These are phyloP conservation scores for Pseudonitzschia multiseries DNA, from an alignment of 108 stramenopile genomes.

Conservation along the genomic window DNA sequence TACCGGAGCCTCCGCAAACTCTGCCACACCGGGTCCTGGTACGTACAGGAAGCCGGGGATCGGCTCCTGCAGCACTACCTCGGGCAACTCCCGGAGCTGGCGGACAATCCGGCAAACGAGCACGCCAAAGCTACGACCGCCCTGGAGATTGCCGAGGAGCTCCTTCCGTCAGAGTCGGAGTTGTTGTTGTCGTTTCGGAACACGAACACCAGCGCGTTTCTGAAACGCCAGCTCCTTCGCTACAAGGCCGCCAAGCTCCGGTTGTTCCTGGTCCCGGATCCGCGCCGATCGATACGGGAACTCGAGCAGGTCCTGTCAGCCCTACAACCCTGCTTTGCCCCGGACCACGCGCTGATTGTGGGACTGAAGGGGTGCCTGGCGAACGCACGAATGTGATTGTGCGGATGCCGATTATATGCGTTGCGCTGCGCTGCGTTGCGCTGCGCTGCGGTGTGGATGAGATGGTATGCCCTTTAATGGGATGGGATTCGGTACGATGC, in stretches of 20 bases:
- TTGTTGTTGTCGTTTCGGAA: background rate
- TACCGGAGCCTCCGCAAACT: slow-evolving; percentile 10
- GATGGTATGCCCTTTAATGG: too few species aligned
- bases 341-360: slow-evolving; percentile 31
- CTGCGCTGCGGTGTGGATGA: too few species aligned
- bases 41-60: slow-evolving; percentile 36
- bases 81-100: slow-evolving; percentile 8
- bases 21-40: slow-evolving; percentile 23
- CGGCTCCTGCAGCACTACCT: slow-evolving; percentile 23
- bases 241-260: slow-evolving; percentile 38
- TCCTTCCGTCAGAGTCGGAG: background rate
- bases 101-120: background rate
- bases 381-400: slow-evolving; percentile 9
- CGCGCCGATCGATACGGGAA: slow-evolving; percentile 22
- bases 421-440: too few species aligned
- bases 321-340: slow-evolving; percentile 15
- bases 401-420: too few species aligned
- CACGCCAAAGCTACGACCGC: background rate
- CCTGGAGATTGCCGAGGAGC: slow-evolving; percentile 14
- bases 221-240: slow-evolving; percentile 18
- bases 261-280: slow-evolving; percentile 29
- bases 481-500: too few species aligned
- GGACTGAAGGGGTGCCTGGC: slow-evolving; percentile 7
- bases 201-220: slow-evolving; percentile 1
- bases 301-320: slow-evolving; percentile 15